Evolutionary conservation across 495 filamentous ascomycete species (phyloP), one percentile per base, ranked within the genome.

Genomic region (Aspergillus ellipticus): DNA sequence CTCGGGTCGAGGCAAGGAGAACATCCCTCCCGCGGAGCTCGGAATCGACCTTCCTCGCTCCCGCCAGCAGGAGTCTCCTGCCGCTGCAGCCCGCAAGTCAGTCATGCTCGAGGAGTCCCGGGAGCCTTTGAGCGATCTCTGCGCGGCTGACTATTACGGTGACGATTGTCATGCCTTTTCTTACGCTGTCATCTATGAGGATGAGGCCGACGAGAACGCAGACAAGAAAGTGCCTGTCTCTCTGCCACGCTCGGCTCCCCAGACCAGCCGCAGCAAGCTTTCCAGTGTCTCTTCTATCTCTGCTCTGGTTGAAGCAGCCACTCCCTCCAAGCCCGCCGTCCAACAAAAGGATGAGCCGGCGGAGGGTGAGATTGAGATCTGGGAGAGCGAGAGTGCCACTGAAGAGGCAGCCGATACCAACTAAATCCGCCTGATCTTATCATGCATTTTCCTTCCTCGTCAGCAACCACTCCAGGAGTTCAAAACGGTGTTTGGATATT

Each of bases 1-100:
- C 6, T 78, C 78, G 19, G 82, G 84, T 55, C 79, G 85, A 21
- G 90, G 89, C 41, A 97, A 97, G 76, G 94, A 98, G 76, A 98
- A 98, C 63, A 86, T 95, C 16, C 88, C 93, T 6, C 67, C 73
- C 43, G 55, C 63, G 19, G 67, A 77, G 31, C 48, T 74, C 31
- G 74, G 68, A 4, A 58, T 74, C 17, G 60, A 68, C 7, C 49
- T 74, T 1, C 68, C 71, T 28, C 55, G 51, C 24, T 63, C 70
- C 17, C 56, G 24, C 13, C 55, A 64, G 42, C 60, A 64, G 51
- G 56, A 61, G n/a, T 74, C 73, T 24, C 65, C 68, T 42, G 48
- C 68, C 13, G 59, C 60, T 3, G 59, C 56, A 15, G 64, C 65
- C n/a, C 67, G 59, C 42, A 74, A 74, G 46, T 63, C 65, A 43